phyloP scores from a whole-genome alignment of 768 basidiomycete genomes.

The Rhizopogon rudus region DNA sequence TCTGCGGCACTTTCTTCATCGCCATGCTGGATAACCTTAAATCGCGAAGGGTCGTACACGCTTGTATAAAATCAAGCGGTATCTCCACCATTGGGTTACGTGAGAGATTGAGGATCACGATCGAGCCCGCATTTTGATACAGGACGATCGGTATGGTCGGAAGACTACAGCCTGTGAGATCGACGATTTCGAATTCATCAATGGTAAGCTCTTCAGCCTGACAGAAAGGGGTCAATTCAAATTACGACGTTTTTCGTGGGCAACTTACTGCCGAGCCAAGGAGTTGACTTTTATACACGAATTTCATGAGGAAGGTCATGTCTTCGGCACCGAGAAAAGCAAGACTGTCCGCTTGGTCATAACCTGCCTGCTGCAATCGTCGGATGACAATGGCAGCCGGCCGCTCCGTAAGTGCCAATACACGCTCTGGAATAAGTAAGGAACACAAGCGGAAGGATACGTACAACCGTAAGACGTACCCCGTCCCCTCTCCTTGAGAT shows the following conservation, averaged over 20 bases:
- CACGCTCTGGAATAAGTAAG: conserved; percentile 54
- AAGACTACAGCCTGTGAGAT: conserved; percentile 75
- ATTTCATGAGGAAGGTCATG: conserved; percentile 80
- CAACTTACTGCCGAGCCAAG: conserved; percentile 56
- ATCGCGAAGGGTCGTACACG: conserved; percentile 77
- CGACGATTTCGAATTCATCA: conserved; percentile 71
- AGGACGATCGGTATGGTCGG: conserved; percentile 86
- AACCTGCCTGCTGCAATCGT: conserved; percentile 86
- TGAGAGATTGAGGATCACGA: conserved; percentile 82
- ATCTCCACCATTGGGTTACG: conserved; percentile 96
- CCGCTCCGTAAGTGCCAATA: conserved; percentile 73
- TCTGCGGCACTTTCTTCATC: conserved; percentile 88
- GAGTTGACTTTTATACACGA: conserved; percentile 80
- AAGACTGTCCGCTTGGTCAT: conserved; percentile 72
- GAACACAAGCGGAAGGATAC: not conserved
- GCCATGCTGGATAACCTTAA: conserved; percentile 88
- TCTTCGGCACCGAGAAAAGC: conserved; percentile 76
- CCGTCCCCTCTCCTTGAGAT: conserved; percentile 71
- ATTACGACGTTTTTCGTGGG: not conserved
- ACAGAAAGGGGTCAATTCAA: conserved; percentile 1
- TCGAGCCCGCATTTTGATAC: conserved; percentile 78
- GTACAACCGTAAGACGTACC: conserved; percentile 38
- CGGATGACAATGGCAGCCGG: conserved; percentile 83
- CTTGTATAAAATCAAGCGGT: conserved; percentile 93
- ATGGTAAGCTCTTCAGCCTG: conserved; percentile 74